Conservation (phyloP, 345 rosid genomes). For the Dovyalis caffra region DNA sequence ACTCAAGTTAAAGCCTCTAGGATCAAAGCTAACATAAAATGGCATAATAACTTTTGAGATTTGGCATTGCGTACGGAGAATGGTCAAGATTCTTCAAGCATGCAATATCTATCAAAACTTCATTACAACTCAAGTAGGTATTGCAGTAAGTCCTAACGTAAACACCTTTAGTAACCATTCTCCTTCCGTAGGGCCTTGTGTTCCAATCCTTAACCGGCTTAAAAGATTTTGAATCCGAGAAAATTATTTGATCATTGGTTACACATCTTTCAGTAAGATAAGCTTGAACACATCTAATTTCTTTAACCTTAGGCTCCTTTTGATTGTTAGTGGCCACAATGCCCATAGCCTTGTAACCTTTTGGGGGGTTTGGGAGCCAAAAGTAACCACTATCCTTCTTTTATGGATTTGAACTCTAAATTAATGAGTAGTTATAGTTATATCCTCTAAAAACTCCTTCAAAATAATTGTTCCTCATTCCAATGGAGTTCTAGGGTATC, state of each 20-base stretch:
- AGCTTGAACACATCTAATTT: constrained; percentile 69
- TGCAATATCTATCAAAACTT: constrained; percentile 40
- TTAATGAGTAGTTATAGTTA: constrained; percentile 46
- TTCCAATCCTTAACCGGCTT: constrained; percentile 59
- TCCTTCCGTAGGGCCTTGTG: constrained; percentile 65
- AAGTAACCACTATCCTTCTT: constrained; percentile 51
- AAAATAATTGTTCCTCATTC: too few relatives aligned
- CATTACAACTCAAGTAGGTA: constrained; percentile 36
- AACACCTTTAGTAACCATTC: constrained; percentile 64
- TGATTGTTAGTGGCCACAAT: constrained; percentile 51
- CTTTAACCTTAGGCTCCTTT: constrained; percentile 56
- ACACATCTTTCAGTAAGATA: constrained; percentile 82
- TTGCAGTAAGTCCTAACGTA: constrained; percentile 73
- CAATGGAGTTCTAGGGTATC: too few relatives aligned
- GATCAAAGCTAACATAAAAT: too few relatives aligned
- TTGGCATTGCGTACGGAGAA: constrained; percentile 67
- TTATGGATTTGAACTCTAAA: constrained; percentile 49
- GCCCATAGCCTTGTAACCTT: constrained; percentile 84
- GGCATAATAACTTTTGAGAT: too few relatives aligned
- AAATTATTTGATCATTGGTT: constrained; percentile 49
- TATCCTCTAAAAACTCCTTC: too few relatives aligned
- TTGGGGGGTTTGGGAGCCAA: constrained; percentile 81
- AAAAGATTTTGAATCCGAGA: constrained; percentile 33
- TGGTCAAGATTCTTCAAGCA: constrained; percentile 77
- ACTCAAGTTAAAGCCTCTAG: too few relatives aligned